Conservation (phyloP, 202 grass and related monocot genomes). For the Schoenoplectus tabernaemontani region DNA sequence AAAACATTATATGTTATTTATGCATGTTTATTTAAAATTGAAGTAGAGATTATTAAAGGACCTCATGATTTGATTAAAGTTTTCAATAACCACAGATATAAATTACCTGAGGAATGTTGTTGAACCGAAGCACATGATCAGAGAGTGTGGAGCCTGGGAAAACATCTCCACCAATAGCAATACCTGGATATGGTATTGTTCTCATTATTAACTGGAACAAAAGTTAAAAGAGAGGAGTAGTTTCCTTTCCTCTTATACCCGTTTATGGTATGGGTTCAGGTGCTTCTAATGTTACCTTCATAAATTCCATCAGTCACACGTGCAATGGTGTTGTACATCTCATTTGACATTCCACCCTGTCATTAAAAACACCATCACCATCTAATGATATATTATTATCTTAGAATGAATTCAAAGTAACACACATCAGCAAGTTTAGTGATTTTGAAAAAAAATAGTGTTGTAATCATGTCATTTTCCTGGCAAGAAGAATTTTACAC, state of each 20-base stretch:
- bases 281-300: slow-evolving; percentile 52
- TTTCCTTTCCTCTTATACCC: neutral
- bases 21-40: neutral
- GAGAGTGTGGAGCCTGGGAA: slow-evolving; percentile 97
- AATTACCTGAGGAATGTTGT: slow-evolving; percentile 88
- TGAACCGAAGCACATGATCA: slow-evolving; percentile 92
- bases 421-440: neutral
- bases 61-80: neutral
- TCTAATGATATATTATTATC: neutral
- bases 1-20: neutral
- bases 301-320: slow-evolving; percentile 99
- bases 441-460: neutral
- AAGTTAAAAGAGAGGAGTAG: neutral
- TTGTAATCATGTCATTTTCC: neutral
- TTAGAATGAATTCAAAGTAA: neutral
- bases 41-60: neutral
- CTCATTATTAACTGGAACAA: neutral
- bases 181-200: slow-evolving; percentile 44
- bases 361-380: slow-evolving; percentile 25
- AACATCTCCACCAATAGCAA: slow-evolving; percentile 99
- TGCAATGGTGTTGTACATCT: slow-evolving; percentile 93
- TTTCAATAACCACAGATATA: neutral
- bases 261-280: neutral
- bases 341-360: slow-evolving; percentile 99
- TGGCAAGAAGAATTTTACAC: neutral